Evolutionary conservation across 2,329 filamentous ascomycete genomes (phyloP).

Genomic region (Colletotrichum coccodes): DNA sequence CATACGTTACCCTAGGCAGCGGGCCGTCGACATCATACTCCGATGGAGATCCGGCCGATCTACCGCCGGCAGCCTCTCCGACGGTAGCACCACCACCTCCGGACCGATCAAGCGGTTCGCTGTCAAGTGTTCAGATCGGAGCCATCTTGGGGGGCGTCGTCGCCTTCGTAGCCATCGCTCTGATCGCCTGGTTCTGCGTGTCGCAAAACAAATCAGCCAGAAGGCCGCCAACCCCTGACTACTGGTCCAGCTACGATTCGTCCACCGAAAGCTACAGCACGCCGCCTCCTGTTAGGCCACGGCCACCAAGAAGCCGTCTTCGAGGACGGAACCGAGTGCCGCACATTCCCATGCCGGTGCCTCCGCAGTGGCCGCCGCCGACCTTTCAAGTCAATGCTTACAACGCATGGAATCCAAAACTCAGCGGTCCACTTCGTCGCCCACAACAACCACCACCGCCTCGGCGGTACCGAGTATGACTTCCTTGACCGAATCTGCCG

Average conservation of each 20-base stretch:
- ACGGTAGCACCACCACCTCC: slow-evolving; percentile 27
- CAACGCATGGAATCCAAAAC: not conserved
- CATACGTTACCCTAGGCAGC: slow-evolving; percentile 44
- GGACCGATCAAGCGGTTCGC: slow-evolving; percentile 33
- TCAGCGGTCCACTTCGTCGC: not conserved
- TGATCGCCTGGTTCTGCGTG: slow-evolving; percentile 46
- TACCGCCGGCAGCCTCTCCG: slow-evolving; percentile 14
- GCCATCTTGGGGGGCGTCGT: slow-evolving; percentile 52
- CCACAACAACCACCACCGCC: not conserved
- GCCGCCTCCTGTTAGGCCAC: not conserved
- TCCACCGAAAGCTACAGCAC: not conserved
- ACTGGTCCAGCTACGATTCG: slow-evolving; percentile 1
- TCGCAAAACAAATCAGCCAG: not conserved
- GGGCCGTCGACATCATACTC: slow-evolving; percentile 19
- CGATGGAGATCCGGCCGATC: slow-evolving; percentile 30
- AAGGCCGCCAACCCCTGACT: not conserved
- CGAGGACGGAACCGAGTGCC: not conserved
- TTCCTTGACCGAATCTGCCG: not conserved
- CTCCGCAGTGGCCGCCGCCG: not conserved
- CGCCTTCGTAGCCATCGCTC: slow-evolving; percentile 46
- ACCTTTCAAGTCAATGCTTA: not conserved
- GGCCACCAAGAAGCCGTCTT: not conserved
- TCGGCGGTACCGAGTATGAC: not conserved
- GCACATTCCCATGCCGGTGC: not conserved
- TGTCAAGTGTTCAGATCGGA: slow-evolving; percentile 50